Base-by-base conservation (phyloP, 1,284 basidiomycete genomes). In the Sanguinoderma infundibulare region DNA sequence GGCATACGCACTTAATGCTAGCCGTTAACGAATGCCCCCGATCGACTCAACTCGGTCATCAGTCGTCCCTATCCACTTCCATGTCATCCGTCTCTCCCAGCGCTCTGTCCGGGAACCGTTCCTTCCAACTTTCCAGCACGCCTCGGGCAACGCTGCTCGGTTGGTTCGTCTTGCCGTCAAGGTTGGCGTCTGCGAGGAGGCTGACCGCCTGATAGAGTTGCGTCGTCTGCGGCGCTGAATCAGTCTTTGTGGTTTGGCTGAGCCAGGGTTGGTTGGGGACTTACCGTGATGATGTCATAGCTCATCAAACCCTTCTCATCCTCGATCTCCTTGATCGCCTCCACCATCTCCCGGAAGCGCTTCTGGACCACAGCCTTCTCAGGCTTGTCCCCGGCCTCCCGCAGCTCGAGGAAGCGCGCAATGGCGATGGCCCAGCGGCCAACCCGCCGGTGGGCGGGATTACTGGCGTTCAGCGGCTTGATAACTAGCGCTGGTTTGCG, bases 261-360 rank as follows among this genome's bases (percentile, higher is more conserved):
- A 49, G 46, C 28, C 42, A 47, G 7, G 14, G n/a, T 2, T n/a
- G 10, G 28, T 12, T n/a, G 3, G n/a, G n/a, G 20, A 35, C 62
- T 46, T 26, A 63, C 62, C 44, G 32, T 24, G 1, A 63, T 35
- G 15, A 54, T 39, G 7, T 59, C 49, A 17, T 22, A 53, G 36
- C 55, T 47, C 42, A 63, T 42, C 42, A 55, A 8, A 46, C 53
- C 50, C 51, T 38, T 60, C 50, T 57, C 57, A 30, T 53, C 55
- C 28, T 63, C 56, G 8, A 64, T 10, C 35, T 60, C 59, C 30
- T 20, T 32, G 20, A 63, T 14, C 5, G 55, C 58, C 5, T 32
- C 34, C 10, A 46, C 4, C 51, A 63, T 49, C 5, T 32, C 36
- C 24, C 30, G 38, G 7, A 49, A 57, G 7, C 32, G 12, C 20